These are phyloP conservation scores for Rhizopogon rudus DNA, from an alignment of 768 basidiomycete species.

Conservation along the genomic window DNA sequence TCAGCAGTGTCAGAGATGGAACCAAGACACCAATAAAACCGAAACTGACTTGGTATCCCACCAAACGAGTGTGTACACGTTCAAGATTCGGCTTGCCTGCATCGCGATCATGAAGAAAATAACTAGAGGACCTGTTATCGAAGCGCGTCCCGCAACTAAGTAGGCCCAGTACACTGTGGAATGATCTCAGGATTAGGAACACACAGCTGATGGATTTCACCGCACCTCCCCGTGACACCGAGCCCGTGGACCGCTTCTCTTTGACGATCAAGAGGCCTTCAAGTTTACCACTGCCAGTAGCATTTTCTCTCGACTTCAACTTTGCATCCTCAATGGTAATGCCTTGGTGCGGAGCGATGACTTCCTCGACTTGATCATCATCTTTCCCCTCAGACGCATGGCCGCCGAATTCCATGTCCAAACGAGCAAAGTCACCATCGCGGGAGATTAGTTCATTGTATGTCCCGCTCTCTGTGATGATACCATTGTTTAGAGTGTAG, in stretches of 20 bases:
- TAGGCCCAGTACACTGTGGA: conserved; percentile 56
- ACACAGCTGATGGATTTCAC: not conserved
- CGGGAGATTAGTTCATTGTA: conserved; percentile 45
- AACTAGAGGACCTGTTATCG: conserved; percentile 45
- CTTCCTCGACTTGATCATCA: conserved; percentile 24
- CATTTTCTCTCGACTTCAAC: conserved; percentile 31
- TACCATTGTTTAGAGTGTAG: conserved; percentile 40
- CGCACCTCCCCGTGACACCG: conserved; percentile 46
- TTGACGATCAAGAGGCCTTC: conserved; percentile 64
- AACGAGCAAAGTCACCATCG: conserved; percentile 50
- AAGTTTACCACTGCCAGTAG: conserved; percentile 54
- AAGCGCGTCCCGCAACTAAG: conserved; percentile 49
- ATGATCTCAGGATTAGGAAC: not conserved
- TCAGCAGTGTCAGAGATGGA: not conserved
- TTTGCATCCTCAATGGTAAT: conserved; percentile 29
- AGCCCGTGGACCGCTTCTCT: conserved; percentile 63
- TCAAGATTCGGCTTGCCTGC: conserved; percentile 58
- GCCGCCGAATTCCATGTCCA: conserved; percentile 61
- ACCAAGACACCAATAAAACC: not conserved
- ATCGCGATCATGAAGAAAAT: conserved; percentile 46
- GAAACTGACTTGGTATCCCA: conserved; percentile 56
- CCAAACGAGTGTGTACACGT: conserved; percentile 66
- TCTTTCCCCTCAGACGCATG: conserved; percentile 28
- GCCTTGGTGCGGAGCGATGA: conserved; percentile 3
- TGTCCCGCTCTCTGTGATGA: conserved; percentile 44